A percentile compares a stretch with the other conserved stretches of the same genome.
phyloP scores from a whole-genome alignment of 352 stramenopile species.

The Phytophthora multivora region DNA sequence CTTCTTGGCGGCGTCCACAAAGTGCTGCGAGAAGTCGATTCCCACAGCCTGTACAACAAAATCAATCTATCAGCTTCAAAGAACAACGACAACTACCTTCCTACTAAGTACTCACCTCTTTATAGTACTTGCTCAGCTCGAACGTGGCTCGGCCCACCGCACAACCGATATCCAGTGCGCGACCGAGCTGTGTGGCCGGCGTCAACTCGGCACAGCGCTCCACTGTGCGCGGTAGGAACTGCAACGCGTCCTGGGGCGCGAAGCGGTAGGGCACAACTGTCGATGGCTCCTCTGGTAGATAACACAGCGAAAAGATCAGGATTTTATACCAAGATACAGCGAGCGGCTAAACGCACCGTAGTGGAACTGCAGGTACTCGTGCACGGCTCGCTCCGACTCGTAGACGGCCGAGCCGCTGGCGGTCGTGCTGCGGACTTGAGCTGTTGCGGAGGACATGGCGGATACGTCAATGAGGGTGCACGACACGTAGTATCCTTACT shows the following conservation, averaged over 20 bases:
- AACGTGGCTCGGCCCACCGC: conserved; percentile 94
- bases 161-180: conserved; percentile 94
- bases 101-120: conserved; percentile 79
- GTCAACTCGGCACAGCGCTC: conserved; percentile 71
- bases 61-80: conserved; percentile 1
- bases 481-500: too few species aligned
- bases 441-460: neutral
- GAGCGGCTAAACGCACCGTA: conserved; percentile 54
- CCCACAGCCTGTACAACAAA: conserved; percentile 70
- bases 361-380: conserved; percentile 93
- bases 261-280: conserved; percentile 74
- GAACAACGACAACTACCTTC: neutral
- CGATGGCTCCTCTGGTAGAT: conserved; percentile 52
- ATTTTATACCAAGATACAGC: neutral
- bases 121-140: conserved; percentile 92
- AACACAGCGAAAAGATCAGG: neutral
- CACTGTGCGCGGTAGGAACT: conserved; percentile 88
- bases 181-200: conserved; percentile 52
- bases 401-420: conserved; percentile 89
- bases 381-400: conserved; percentile 84
- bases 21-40: conserved; percentile 94
- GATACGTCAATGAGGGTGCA: conserved; percentile 5
- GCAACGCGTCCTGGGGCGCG: conserved; percentile 77
- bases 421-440: conserved; percentile 76
- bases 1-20: conserved; percentile 84